Conservation (phyloP, 2,329 filamentous ascomycete genomes). For the Coniochaeta sp. region DNA sequence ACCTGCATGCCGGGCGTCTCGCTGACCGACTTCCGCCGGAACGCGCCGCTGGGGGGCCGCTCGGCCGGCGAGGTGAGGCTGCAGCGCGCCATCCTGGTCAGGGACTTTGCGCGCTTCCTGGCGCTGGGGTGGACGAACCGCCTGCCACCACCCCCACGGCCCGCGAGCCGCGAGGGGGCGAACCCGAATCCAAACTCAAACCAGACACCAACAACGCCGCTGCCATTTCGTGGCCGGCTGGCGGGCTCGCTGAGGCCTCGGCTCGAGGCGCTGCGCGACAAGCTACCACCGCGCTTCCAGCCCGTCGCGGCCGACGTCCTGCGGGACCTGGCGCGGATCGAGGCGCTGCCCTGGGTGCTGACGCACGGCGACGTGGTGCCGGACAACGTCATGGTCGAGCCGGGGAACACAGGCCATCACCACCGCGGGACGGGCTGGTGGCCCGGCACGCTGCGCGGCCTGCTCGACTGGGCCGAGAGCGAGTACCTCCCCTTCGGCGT, state of each 20-base stretch:
- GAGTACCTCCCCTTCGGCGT: conserved; percentile 54
- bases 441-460: conserved; percentile 30
- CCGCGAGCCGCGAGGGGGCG: no score
- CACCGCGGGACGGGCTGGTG: neutral
- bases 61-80: neutral
- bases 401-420: neutral
- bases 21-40: conserved; percentile 22
- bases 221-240: conserved; percentile 22
- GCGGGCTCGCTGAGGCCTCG: conserved; percentile 33
- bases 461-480: conserved; percentile 60
- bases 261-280: conserved; percentile 24
- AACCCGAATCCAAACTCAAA: no score
- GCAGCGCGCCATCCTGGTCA: conserved; percentile 23
- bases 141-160: no score
- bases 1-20: conserved; percentile 32
- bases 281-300: conserved; percentile 27
- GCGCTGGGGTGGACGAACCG: conserved; percentile 26
- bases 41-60: neutral
- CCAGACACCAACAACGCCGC: no score
- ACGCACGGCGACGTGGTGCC: conserved; percentile 55
- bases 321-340: conserved; percentile 24
- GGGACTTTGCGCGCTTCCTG: conserved; percentile 33
- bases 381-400: conserved; percentile 47
- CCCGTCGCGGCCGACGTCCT: conserved; percentile 17
- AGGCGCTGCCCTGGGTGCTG: conserved; percentile 43